Evolutionary conservation across 768 basidiomycete species (phyloP).

Genomic region (Fibroporia radiculosa): DNA sequence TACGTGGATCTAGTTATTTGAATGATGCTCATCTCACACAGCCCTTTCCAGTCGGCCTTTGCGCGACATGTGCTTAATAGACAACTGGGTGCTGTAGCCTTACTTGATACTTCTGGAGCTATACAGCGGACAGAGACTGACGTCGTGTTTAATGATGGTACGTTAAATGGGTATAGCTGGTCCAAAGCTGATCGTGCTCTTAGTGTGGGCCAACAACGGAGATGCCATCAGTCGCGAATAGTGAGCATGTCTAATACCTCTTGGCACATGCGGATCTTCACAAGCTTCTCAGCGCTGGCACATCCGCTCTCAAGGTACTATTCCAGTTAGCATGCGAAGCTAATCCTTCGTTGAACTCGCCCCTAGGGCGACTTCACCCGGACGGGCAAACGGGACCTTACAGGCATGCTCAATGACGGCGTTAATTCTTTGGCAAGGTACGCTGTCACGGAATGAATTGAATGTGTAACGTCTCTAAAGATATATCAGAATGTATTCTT

Average conservation of each 20-base stretch:
- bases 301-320: constrained; percentile 84
- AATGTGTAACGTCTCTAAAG: not conserved
- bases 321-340: not conserved
- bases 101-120: constrained; percentile 46
- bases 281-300: constrained; percentile 64
- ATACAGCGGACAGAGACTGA: constrained; percentile 59
- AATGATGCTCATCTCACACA: constrained; percentile 4
- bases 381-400: constrained; percentile 92
- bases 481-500: constrained; percentile 64
- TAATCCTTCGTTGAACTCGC: not conserved
- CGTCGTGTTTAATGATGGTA: constrained; percentile 73
- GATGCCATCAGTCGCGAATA: constrained; percentile 89
- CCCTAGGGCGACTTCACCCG: constrained; percentile 81
- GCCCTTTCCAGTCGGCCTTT: constrained; percentile 70
- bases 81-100: constrained; percentile 66
- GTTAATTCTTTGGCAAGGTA: constrained; percentile 87
- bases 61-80: constrained; percentile 74
- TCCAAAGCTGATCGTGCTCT: constrained; percentile 2
- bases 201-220: constrained; percentile 98
- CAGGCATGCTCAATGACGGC: constrained; percentile 90
- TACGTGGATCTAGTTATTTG: constrained; percentile 20
- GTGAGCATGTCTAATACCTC: constrained; percentile 34
- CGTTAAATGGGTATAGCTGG: constrained; percentile 7
- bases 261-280: not conserved
- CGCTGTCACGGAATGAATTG: not conserved